Evolutionary conservation across 1,139 yeast species (phyloP).

Genomic region (Zygotorulaspora mrakii): DNA sequence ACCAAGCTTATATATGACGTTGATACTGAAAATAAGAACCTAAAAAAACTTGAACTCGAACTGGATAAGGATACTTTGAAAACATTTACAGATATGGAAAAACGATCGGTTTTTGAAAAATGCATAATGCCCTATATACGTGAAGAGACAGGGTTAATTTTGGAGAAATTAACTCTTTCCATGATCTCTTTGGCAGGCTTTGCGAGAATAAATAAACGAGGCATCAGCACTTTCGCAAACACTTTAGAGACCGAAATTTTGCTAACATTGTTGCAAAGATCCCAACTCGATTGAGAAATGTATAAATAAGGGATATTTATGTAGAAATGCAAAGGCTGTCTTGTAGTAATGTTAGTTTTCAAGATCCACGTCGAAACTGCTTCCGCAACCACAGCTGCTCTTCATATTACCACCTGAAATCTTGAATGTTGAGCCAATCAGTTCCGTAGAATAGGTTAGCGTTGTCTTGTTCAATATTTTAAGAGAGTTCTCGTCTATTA

Average conservation of each 20-base stretch:
- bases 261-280: slow-evolving; percentile 5
- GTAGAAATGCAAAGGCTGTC: neutral
- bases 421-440: slow-evolving; percentile 92
- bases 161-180: slow-evolving; percentile 15
- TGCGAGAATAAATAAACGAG: slow-evolving; percentile 15
- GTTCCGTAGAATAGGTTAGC: slow-evolving; percentile 83
- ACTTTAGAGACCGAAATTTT: slow-evolving; percentile 6
- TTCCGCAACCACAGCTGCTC: slow-evolving; percentile 95
- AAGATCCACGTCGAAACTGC: slow-evolving; percentile 71
- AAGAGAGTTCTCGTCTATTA: slow-evolving; percentile 76
- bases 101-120: slow-evolving; percentile 6
- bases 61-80: slow-evolving; percentile 17
- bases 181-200: slow-evolving; percentile 23
- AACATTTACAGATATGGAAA: slow-evolving; percentile 5
- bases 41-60: slow-evolving; percentile 22
- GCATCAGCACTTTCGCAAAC: slow-evolving; percentile 5
- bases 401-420: slow-evolving; percentile 84
- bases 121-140: slow-evolving; percentile 19
- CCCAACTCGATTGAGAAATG: slow-evolving; percentile 6
- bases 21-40: slow-evolving; percentile 14
- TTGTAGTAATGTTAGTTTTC: slow-evolving; percentile 3
- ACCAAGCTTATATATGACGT: slow-evolving; percentile 19
- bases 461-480: slow-evolving; percentile 82
- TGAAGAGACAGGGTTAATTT: slow-evolving; percentile 20
- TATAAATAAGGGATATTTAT: no score